A percentile compares a stretch with the other conserved stretches of the same genome.
phyloP scores from a whole-genome alignment of 2,329 filamentous ascomycete species.

The Botrytis porri region DNA sequence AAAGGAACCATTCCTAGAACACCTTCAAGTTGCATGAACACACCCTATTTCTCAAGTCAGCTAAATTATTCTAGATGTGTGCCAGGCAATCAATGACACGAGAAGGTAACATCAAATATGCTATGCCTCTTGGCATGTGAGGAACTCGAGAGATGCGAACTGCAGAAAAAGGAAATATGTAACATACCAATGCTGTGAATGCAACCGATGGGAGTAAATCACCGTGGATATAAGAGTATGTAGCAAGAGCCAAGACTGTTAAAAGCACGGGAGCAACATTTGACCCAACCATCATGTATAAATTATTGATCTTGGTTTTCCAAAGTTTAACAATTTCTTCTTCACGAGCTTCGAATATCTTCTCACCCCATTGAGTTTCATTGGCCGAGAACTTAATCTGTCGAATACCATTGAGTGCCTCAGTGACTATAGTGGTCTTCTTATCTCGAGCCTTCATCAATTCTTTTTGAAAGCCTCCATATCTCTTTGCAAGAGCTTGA shows the following conservation, averaged over 20 bases:
- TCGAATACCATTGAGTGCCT: constrained; percentile 71
- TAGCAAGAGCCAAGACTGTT: constrained; percentile 64
- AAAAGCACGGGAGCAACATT: constrained; percentile 69
- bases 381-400: constrained; percentile 80
- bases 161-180: background rate
- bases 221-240: constrained; percentile 63
- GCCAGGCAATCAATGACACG: background rate
- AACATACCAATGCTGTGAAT: constrained; percentile 61
- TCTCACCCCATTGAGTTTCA: constrained; percentile 69
- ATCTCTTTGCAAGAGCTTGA: constrained; percentile 59
- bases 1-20: constrained; percentile 68
- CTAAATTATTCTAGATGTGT: background rate
- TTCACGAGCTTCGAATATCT: constrained; percentile 62
- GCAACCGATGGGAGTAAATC: constrained; percentile 68
- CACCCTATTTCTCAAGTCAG: constrained; percentile 39
- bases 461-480: constrained; percentile 59
- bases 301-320: constrained; percentile 38
- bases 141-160: background rate
- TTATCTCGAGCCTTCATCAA: constrained; percentile 72
- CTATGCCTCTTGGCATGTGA: background rate
- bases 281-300: constrained; percentile 47
- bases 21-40: constrained; percentile 69
- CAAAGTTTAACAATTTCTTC: constrained; percentile 64
- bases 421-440: constrained; percentile 70
- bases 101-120: no score